Conservation (phyloP, 2,329 filamentous ascomycete genomes). For the Colletotrichum plurivorum region DNA sequence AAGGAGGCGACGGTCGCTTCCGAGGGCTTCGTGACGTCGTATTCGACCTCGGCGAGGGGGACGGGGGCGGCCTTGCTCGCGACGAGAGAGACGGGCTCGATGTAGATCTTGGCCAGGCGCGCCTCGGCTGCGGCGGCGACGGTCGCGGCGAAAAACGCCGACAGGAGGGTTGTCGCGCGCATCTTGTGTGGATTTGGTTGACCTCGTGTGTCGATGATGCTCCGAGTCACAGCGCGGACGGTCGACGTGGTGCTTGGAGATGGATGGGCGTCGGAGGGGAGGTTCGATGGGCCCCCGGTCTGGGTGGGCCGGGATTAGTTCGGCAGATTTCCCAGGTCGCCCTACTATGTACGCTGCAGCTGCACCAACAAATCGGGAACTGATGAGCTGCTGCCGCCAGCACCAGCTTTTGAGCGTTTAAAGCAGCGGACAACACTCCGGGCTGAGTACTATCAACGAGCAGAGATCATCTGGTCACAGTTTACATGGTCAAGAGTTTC, state of each 20-base stretch:
- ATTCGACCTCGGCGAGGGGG: conserved; percentile 70
- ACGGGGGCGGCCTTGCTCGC: conserved; percentile 50
- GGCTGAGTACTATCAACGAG: background rate
- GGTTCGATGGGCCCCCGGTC: background rate
- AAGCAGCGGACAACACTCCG: background rate
- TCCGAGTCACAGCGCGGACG: conserved; percentile 2
- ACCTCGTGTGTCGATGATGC: background rate
- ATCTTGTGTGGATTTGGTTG: conserved; percentile 48
- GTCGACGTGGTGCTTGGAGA: background rate
- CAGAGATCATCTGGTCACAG: background rate
- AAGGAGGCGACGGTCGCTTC: conserved; percentile 66
- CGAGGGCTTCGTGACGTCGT: conserved; percentile 61
- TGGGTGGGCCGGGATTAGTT: conserved; percentile 26
- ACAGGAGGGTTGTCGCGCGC: conserved; percentile 57
- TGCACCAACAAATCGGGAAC: conserved; percentile 1
- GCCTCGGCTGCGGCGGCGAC: conserved; percentile 56
- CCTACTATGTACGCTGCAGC: background rate
- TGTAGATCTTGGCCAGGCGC: conserved; percentile 66
- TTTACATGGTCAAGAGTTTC: background rate
- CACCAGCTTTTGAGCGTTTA: background rate
- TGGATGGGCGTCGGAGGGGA: conserved; percentile 8
- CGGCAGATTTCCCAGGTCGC: conserved; percentile 16
- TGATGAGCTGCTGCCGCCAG: background rate
- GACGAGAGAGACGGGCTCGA: conserved; percentile 62
- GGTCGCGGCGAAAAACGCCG: conserved; percentile 59